Percentiles rank a stretch among this genome's conserved stretches.
phyloP scores from a whole-genome alignment of 495 filamentous ascomycete genomes.

The Neurospora sp. region DNA sequence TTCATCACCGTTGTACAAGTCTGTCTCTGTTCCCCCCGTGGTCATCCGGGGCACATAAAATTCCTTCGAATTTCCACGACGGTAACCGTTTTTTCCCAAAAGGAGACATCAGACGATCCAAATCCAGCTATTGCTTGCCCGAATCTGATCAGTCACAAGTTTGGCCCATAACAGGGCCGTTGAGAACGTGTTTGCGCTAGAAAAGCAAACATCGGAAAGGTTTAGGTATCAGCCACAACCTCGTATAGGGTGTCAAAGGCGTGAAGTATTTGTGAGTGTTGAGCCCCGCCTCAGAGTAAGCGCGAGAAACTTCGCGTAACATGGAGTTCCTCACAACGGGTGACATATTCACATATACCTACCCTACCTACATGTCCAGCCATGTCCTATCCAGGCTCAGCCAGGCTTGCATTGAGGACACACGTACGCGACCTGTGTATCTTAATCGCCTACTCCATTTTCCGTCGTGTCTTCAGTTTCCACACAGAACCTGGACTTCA shows the following conservation, averaged over 20 bases:
- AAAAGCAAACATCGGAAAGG: neutral
- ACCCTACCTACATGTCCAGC: neutral
- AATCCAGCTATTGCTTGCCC: neutral
- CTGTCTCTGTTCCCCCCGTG: neutral
- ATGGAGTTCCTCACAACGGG: neutral
- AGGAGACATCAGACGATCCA: neutral
- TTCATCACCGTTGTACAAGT: neutral
- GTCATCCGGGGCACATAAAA: neutral
- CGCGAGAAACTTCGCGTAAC: neutral
- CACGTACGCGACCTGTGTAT: no score
- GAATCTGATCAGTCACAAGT: neutral
- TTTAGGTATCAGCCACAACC: neutral
- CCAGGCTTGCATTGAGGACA: no score
- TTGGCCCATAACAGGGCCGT: neutral
- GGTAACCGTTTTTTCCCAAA: neutral
- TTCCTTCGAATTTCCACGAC: neutral
- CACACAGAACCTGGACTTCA: no score
- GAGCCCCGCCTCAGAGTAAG: neutral
- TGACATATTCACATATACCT: neutral
- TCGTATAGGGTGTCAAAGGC: neutral
- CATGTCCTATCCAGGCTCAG: neutral
- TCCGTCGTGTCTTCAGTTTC: no score
- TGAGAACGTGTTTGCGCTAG: neutral
- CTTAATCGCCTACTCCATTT: no score
- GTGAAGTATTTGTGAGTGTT: no score